These are phyloP conservation scores for Phaffia tasmanica DNA, from an alignment of 768 basidiomycete genomes.

Conservation along the genomic window DNA sequence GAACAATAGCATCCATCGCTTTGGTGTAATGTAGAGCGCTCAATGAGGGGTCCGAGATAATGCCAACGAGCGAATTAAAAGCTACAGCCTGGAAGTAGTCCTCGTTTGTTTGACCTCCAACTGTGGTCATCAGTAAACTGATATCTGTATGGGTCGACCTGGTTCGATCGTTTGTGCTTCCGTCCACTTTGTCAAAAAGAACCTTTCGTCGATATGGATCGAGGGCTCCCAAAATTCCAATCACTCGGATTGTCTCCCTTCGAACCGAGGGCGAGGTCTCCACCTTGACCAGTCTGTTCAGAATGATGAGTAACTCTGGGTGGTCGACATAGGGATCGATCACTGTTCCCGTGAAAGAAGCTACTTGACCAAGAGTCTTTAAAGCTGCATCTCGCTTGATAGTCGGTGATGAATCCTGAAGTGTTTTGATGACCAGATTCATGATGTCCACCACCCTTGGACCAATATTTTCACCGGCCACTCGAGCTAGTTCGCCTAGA, in stretches of 20 bases:
- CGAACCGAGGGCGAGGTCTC: conserved; percentile 56
- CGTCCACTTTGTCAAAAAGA: conserved; percentile 45
- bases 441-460: conserved; percentile 76
- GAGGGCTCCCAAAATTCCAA: conserved; percentile 89
- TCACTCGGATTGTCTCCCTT: conserved; percentile 83
- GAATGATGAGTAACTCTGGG: conserved; percentile 73
- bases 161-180: conserved; percentile 54
- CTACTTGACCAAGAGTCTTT: conserved; percentile 86
- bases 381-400: conserved; percentile 84
- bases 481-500: conserved; percentile 81
- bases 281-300: conserved; percentile 72
- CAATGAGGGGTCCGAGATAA: conserved; percentile 79
- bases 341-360: conserved; percentile 90
- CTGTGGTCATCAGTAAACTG: conserved; percentile 39
- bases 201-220: conserved; percentile 95
- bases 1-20: conserved; percentile 95
- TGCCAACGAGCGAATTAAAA: conserved; percentile 70
- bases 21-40: conserved; percentile 69
- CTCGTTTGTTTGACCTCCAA: conserved; percentile 52
- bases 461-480: conserved; percentile 82
- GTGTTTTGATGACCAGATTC: conserved; percentile 72
- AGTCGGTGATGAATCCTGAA: conserved; percentile 51
- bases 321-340: conserved; percentile 81
- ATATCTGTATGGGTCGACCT: conserved; percentile 41
- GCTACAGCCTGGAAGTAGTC: conserved; percentile 97